These are phyloP conservation scores for Solanum medicagineum DNA, from an alignment of 257 asterid species.

Conservation along the genomic window DNA sequence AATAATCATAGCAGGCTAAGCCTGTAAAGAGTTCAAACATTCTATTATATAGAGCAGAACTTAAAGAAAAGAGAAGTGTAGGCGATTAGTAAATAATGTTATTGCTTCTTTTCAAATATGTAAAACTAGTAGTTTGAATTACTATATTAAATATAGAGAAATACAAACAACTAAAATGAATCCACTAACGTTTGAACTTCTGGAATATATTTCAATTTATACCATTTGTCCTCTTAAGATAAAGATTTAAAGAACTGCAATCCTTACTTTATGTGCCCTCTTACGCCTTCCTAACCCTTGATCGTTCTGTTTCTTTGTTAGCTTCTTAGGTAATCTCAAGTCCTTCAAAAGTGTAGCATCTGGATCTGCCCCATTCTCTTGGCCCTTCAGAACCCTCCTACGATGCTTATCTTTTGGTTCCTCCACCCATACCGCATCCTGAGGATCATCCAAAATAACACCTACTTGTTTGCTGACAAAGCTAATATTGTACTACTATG, in stretches of 20 bases:
- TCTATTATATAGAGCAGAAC: neutral
- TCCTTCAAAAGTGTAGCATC: too few relatives aligned
- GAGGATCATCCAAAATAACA: too few relatives aligned
- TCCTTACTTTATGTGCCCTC: neutral
- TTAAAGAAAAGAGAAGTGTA: too few relatives aligned
- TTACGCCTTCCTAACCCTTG: neutral
- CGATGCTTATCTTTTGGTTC: neutral
- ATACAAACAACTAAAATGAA: neutral
- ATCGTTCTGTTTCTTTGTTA: neutral
- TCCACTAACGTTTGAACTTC: neutral
- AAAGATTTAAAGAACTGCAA: neutral
- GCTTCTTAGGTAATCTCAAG: too few relatives aligned
- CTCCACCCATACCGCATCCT: too few relatives aligned
- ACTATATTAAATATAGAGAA: neutral
- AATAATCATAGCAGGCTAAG: neutral
- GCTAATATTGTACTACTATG: neutral
- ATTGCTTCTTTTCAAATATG: too few relatives aligned
- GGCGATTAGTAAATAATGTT: too few relatives aligned
- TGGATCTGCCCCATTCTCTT: too few relatives aligned
- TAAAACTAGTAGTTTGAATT: too few relatives aligned
- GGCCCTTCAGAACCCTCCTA: neutral
- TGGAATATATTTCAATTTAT: neutral
- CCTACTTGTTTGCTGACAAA: neutral
- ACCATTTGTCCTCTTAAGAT: neutral
- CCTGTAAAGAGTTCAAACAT: neutral